Conservation (phyloP, 1,284 basidiomycete genomes). For the Coniophora puteana region DNA sequence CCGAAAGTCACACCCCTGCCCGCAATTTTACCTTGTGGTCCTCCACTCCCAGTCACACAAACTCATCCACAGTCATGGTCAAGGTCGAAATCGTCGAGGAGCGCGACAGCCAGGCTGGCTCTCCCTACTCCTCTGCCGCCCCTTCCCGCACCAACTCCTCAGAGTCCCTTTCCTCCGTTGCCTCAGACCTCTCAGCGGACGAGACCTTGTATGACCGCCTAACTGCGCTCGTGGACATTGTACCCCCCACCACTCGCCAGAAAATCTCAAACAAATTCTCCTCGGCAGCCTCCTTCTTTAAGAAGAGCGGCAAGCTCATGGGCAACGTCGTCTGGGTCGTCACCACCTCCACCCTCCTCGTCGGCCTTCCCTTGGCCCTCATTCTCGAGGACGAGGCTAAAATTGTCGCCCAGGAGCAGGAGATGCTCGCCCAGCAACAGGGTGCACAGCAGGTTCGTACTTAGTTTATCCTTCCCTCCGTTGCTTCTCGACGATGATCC, state of each 20-base stretch:
- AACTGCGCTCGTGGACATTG: slow-evolving; percentile 91
- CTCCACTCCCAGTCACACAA: slow-evolving; percentile 1
- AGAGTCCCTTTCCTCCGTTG: slow-evolving; percentile 70
- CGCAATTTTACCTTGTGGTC: slow-evolving; percentile 1
- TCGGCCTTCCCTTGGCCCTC: slow-evolving; percentile 90
- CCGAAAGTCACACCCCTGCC: neutral
- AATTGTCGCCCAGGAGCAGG: slow-evolving; percentile 92
- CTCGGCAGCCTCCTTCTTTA: slow-evolving; percentile 60
- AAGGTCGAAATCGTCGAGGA: slow-evolving; percentile 83
- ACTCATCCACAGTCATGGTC: slow-evolving; percentile 55
- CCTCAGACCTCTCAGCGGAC: slow-evolving; percentile 60
- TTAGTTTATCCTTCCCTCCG: slow-evolving; percentile 5
- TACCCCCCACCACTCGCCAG: slow-evolving; percentile 87
- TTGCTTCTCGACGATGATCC: neutral
- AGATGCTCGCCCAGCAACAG: slow-evolving; percentile 90
- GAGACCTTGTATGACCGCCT: slow-evolving; percentile 91
- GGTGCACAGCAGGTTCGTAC: slow-evolving; percentile 82
- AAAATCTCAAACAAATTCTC: slow-evolving; percentile 61
- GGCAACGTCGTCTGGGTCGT: slow-evolving; percentile 94
- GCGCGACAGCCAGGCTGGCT: slow-evolving; percentile 51
- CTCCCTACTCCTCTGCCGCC: slow-evolving; percentile 65
- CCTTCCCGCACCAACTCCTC: slow-evolving; percentile 67
- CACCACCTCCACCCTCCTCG: slow-evolving; percentile 90
- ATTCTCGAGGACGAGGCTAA: slow-evolving; percentile 95
- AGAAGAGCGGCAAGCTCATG: slow-evolving; percentile 63